Evolutionary conservation across 257 asterid genomes (phyloP).

Genomic region (Penstemon newberryi): DNA sequence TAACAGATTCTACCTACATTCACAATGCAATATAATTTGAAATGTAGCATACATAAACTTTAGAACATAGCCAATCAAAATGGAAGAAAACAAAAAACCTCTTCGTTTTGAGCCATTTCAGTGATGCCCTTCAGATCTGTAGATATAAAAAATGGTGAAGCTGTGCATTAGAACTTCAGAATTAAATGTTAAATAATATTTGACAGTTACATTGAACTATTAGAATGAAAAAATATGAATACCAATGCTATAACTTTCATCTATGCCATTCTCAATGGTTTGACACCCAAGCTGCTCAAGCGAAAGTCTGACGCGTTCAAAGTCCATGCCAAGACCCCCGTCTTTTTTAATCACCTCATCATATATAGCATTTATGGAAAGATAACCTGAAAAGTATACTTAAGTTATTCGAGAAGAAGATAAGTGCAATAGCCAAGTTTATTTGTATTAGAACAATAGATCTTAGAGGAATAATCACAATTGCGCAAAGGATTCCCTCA

Average conservation of each 20-base stretch:
- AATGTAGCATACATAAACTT: constrained; percentile 16
- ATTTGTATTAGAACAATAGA: neutral
- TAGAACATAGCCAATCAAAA: constrained; percentile 21
- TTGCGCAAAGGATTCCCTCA: constrained; percentile 2
- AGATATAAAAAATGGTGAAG: constrained; percentile 29
- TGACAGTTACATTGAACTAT: constrained; percentile 18
- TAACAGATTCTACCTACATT: constrained; percentile 81
- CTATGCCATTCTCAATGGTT: constrained; percentile 38
- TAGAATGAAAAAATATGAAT: constrained; percentile 30
- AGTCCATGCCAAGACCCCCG: constrained; percentile 62
- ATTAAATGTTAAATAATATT: constrained; percentile 1
- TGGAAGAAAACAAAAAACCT: constrained; percentile 44
- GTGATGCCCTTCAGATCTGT: constrained; percentile 76
- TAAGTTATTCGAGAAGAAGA: constrained; percentile 26
- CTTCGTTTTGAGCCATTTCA: constrained; percentile 78
- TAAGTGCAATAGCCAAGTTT: constrained; percentile 13
- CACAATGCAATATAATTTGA: constrained; percentile 24
- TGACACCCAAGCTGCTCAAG: constrained; percentile 76
- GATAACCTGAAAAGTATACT: constrained; percentile 48
- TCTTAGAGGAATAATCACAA: constrained; percentile 9
- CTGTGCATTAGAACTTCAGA: constrained; percentile 17
- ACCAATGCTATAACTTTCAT: constrained; percentile 73
- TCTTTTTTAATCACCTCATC: constrained; percentile 77
- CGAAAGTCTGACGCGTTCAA: constrained; percentile 57
- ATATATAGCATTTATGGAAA: constrained; percentile 61